Percentiles rank a stretch among this genome's conserved stretches.
These are phyloP conservation scores for Citrus inodora DNA, from an alignment of 345 rosid genomes.

Conservation along the genomic window DNA sequence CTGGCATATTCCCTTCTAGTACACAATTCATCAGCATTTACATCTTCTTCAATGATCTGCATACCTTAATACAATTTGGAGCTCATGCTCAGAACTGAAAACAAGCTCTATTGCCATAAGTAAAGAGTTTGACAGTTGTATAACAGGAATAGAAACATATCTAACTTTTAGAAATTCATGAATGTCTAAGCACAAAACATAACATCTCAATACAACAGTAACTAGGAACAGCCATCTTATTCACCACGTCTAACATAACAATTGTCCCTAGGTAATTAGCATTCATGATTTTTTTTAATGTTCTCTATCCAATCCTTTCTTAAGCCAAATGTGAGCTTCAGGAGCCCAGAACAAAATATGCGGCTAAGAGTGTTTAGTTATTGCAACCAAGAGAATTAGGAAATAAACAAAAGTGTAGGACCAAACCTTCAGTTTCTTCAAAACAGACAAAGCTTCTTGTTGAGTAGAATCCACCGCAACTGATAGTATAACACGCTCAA, in stretches of 20 bases:
- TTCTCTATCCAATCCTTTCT: not conserved
- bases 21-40: slow-evolving; percentile 63
- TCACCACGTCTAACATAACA: slow-evolving; percentile 5
- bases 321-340: not conserved
- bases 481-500: slow-evolving; percentile 31
- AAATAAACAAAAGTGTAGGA: not conserved
- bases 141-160: not conserved
- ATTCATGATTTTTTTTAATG: not conserved
- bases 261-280: not conserved
- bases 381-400: not conserved
- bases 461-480: slow-evolving; percentile 63
- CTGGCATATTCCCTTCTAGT: slow-evolving; percentile 83
- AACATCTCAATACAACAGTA: not conserved
- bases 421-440: slow-evolving; percentile 74
- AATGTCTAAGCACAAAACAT: not conserved
- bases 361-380: not conserved
- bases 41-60: slow-evolving; percentile 75
- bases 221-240: not conserved
- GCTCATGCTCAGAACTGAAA: slow-evolving; percentile 49
- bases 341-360: not conserved
- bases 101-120: slow-evolving; percentile 10
- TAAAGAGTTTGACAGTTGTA: not conserved
- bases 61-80: slow-evolving; percentile 35
- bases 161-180: slow-evolving; percentile 5
- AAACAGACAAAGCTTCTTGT: slow-evolving; percentile 59